Evolutionary conservation across 2,329 filamentous ascomycete species (phyloP), one percentile per base, ranked within the genome.

Genomic region (Drechslera avenae): DNA sequence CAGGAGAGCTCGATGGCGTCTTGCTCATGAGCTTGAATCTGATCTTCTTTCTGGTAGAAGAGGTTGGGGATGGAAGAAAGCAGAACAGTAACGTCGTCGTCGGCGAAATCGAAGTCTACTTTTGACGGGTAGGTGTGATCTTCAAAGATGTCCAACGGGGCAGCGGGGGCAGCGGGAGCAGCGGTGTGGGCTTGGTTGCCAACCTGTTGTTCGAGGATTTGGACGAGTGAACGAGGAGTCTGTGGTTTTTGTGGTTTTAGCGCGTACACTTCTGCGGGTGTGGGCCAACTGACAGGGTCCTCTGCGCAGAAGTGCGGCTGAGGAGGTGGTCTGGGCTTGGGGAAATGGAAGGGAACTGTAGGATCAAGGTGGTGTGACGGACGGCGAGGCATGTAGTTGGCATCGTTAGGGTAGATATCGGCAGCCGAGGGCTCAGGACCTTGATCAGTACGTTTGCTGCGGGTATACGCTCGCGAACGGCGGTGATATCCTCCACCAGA

Each of bases 371-470:
- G 23, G 35, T 43, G 34, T 2, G 40, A 34, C 13, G 30, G 35
- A 16, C 36, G 36, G 3, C 36, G 23, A 1, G 49, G 40, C 10
- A 33, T 37, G 49, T 51, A 60, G 23, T 48, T 36, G 2, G 63
- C 62, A 46, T 71, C 67, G 12, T 68, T 66, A 6, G 68, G 68
- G 32, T 68, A 71, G 42, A 69, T 66, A 34, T 71, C 68, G 3
- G 68, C 68, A 3, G 39, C 34, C 12, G 68, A 71, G 4, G 68
- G 62, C 47, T 60, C 52, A 4, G 68, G 68, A 1, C 68, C 68
- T 52, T 71, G 67, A 47, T 69, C 67, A 5, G 49, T 50, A 7
- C 66, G 64, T 43, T 58, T 68, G n/a, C 35, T 26, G 3, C 61
- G 63, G 4, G 52, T 57, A 13, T 46, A 34, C 17, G 54, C 45